phyloP scores from a whole-genome alignment of 441 rosid genomes.

The Theobroma grandiflorum region DNA sequence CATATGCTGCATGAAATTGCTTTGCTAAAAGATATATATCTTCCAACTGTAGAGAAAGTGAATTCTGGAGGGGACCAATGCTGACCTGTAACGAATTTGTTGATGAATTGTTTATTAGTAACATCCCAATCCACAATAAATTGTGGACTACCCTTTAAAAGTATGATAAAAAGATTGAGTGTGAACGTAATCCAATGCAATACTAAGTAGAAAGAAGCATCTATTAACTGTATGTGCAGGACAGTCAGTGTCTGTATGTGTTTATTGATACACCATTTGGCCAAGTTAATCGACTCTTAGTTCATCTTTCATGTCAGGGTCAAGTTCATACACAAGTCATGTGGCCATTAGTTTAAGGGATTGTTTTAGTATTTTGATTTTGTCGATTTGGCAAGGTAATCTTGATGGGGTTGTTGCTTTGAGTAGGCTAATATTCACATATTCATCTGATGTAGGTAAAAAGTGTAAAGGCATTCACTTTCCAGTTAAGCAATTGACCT shows the following conservation, averaged over 20 bases:
- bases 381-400: background rate
- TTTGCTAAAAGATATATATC: background rate
- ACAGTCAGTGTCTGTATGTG: background rate
- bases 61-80: background rate
- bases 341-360: background rate
- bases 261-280: background rate
- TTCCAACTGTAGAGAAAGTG: background rate
- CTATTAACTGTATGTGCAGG: background rate
- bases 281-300: background rate
- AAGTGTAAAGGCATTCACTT: background rate
- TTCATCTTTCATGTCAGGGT: background rate
- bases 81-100: background rate
- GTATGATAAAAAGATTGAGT: background rate
- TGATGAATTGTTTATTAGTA: background rate
- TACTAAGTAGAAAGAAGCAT: background rate
- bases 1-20: background rate
- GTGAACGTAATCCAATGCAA: background rate
- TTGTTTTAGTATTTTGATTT: conserved; percentile 4
- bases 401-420: conserved; percentile 8
- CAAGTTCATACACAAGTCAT: background rate
- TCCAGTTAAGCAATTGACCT: background rate
- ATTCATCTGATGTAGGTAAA: conserved; percentile 24
- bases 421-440: background rate
- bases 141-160: background rate
- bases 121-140: background rate